These are phyloP conservation scores for Martiniozyma abietophila DNA, from an alignment of 805 yeast species.

Conservation along the genomic window DNA sequence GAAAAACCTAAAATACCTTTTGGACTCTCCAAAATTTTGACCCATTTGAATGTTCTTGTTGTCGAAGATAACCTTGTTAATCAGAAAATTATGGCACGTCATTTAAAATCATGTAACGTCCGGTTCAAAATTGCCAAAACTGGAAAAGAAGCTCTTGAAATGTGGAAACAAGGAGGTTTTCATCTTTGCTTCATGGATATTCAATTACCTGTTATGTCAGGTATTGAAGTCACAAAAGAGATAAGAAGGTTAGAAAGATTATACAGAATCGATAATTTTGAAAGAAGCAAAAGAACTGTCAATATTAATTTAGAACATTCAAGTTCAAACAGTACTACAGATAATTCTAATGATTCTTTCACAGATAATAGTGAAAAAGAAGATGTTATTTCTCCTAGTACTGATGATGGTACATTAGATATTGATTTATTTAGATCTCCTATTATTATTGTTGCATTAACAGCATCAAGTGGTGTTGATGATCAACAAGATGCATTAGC, in stretches of 20 bases:
- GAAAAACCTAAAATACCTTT: slow-evolving; percentile 6
- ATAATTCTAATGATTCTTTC: slow-evolving; percentile 11
- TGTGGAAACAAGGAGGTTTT: slow-evolving; percentile 91
- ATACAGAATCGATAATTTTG: slow-evolving; percentile 64
- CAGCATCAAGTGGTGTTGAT: slow-evolving; percentile 80
- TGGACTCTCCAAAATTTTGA: slow-evolving; percentile 59
- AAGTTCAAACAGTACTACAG: slow-evolving; percentile 12
- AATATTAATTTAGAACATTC: slow-evolving; percentile 1
- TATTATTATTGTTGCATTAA: slow-evolving; percentile 94
- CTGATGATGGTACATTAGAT: slow-evolving; percentile 45
- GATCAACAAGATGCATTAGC: slow-evolving; percentile 87
- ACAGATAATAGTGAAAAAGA: slow-evolving; percentile 5
- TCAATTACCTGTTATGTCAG: slow-evolving; percentile 92
- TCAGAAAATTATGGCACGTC: slow-evolving; percentile 84
- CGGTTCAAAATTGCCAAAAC: slow-evolving; percentile 81
- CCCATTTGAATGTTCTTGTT: slow-evolving; percentile 81
- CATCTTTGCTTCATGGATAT: slow-evolving; percentile 95
- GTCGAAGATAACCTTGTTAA: slow-evolving; percentile 96
- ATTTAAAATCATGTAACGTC: slow-evolving; percentile 75
- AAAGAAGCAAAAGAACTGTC: no score
- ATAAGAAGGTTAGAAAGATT: slow-evolving; percentile 76
- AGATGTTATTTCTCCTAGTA: not conserved
- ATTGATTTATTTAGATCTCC: slow-evolving; percentile 71
- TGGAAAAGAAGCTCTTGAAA: slow-evolving; percentile 91
- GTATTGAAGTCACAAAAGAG: slow-evolving; percentile 89